Conservation (phyloP, 257 asterid genomes). For the Leptodermis oblonga region DNA sequence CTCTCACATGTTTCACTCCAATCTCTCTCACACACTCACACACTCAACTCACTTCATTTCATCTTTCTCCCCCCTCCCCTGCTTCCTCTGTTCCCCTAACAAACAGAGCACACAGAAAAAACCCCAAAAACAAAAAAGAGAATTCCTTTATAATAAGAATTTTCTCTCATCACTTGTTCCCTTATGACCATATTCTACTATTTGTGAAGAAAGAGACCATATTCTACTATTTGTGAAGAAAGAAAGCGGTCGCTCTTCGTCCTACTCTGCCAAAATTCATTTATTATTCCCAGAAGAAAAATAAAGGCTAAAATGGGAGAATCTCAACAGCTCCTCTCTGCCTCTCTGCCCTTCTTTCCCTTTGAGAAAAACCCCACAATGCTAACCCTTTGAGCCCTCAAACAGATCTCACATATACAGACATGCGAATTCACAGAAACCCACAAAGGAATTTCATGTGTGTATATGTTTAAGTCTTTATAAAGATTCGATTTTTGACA, state of each 20-base stretch:
- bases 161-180: background rate
- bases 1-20: conserved; percentile 4
- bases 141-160: background rate
- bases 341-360: conserved; percentile 18
- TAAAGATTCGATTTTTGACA: conserved; percentile 11
- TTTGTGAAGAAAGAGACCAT: no score
- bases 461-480: conserved; percentile 21
- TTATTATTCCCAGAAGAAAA: conserved; percentile 7
- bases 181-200: background rate
- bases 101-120: conserved; percentile 5
- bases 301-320: conserved; percentile 28
- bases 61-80: background rate
- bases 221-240: background rate
- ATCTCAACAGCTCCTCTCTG: conserved; percentile 29
- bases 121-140: conserved; percentile 3
- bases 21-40: conserved; percentile 1
- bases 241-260: background rate
- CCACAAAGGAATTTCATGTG: background rate
- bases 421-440: conserved; percentile 21
- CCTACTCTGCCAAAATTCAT: background rate
- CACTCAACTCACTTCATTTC: background rate
- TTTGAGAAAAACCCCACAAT: conserved; percentile 16
- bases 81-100: conserved; percentile 12
- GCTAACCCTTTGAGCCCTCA: conserved; percentile 35
- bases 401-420: conserved; percentile 40